Conservation (phyloP, 1,139 yeast genomes). For the Pneumocystis murina region DNA sequence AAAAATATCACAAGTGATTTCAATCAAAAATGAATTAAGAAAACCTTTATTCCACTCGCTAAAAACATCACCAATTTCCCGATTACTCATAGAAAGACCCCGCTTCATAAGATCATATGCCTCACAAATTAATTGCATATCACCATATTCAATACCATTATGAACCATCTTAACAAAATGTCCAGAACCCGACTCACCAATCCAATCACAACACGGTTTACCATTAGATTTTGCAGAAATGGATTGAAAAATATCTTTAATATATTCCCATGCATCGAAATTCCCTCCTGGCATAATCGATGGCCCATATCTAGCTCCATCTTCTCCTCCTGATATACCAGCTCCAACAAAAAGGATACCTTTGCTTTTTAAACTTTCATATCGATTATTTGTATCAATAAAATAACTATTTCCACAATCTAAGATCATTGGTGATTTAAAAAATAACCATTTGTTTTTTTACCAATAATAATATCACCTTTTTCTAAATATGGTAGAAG, state of each 20-base stretch:
- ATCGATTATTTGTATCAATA: conserved; percentile 98
- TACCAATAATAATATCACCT: conserved; percentile 80
- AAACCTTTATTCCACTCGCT: conserved; percentile 94
- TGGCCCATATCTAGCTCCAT: conserved; percentile 99
- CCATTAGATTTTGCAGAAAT: conserved; percentile 94
- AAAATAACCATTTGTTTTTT: neutral
- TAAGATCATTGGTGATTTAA: neutral
- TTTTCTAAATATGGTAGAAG: conserved; percentile 81
- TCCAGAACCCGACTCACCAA: conserved; percentile 97
- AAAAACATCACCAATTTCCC: conserved; percentile 89
- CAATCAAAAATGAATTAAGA: conserved; percentile 89
- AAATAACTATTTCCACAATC: conserved; percentile 99
- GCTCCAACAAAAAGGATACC: conserved; percentile 92
- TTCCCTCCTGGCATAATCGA: conserved; percentile 99
- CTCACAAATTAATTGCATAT: conserved; percentile 97
- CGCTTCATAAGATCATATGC: conserved; percentile 94
- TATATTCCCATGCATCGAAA: conserved; percentile 96
- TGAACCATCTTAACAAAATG: conserved; percentile 99
- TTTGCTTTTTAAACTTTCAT: conserved; percentile 68
- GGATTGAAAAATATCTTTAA: conserved; percentile 90
- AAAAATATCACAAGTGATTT: conserved; percentile 90
- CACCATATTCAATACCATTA: conserved; percentile 99
- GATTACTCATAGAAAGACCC: conserved; percentile 76
- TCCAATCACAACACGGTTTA: conserved; percentile 99
- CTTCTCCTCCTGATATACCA: conserved; percentile 99